Percentiles rank a stretch among this genome's conserved stretches.
phyloP scores from a whole-genome alignment of 495 filamentous ascomycete genomes.

The Penicillium riverlandense region DNA sequence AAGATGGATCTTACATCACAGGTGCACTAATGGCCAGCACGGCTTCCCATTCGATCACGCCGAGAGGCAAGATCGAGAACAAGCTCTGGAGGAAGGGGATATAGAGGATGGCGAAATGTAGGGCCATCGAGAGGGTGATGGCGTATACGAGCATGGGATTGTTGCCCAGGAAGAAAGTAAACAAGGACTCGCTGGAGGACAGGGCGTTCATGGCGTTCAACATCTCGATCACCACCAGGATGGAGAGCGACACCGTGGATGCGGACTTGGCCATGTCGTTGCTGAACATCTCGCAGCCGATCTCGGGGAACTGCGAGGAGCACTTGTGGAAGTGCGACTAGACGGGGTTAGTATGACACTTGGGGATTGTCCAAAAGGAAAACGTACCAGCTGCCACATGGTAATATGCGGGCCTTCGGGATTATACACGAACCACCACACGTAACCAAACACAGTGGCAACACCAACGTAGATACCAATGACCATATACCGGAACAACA shows the following conservation, averaged over 20 bases:
- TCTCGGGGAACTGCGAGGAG: conserved; percentile 75
- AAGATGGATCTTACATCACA: conserved; percentile 68
- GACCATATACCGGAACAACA: conserved; percentile 96
- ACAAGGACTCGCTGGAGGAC: conserved; percentile 86
- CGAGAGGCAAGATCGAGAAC: conserved; percentile 86
- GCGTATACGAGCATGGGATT: conserved; percentile 98
- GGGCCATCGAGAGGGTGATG: conserved; percentile 86
- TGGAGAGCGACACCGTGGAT: conserved; percentile 88
- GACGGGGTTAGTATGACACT: conserved; percentile 7
- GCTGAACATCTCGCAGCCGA: conserved; percentile 90
- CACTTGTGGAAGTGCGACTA: conserved; percentile 90
- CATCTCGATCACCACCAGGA: conserved; percentile 98
- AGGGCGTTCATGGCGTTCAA: conserved; percentile 99
- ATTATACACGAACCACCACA: conserved; percentile 99
- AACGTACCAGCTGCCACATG: conserved; percentile 74
- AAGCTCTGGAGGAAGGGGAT: conserved; percentile 80
- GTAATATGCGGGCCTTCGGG: conserved; percentile 84
- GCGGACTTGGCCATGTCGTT: conserved; percentile 86
- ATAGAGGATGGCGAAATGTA: conserved; percentile 94
- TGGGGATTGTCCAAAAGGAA: not conserved
- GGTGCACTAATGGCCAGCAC: conserved; percentile 84
- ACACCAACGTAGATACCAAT: conserved; percentile 92
- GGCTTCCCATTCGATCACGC: conserved; percentile 88
- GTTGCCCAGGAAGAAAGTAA: conserved; percentile 89
- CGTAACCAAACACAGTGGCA: conserved; percentile 94